Percentiles rank a stretch among this genome's conserved stretches.
phyloP scores from a whole-genome alignment of 2,329 filamentous ascomycete species.

The Lojkania enalia region DNA sequence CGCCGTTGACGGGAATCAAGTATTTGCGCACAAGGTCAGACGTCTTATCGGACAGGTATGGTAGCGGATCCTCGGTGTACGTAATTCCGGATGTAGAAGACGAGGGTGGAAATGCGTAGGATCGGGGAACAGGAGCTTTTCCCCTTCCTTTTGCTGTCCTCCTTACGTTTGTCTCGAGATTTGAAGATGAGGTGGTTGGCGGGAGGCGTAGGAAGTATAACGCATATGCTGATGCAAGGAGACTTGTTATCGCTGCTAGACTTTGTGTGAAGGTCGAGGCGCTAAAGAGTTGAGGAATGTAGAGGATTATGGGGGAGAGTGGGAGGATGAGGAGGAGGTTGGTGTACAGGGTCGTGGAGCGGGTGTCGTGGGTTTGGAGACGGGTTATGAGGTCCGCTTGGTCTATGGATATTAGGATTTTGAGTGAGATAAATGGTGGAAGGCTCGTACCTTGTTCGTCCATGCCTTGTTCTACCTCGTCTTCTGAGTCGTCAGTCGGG shows the following conservation, averaged over 20 bases:
- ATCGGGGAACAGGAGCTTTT: slow-evolving; percentile 16
- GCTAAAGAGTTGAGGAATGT: slow-evolving; percentile 54
- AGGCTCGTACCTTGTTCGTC: slow-evolving; percentile 70
- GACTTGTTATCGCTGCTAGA: slow-evolving; percentile 64
- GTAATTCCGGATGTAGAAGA: neutral
- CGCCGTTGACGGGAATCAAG: slow-evolving; percentile 64
- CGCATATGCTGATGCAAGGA: slow-evolving; percentile 65
- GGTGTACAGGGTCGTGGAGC: slow-evolving; percentile 54
- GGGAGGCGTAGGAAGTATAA: slow-evolving; percentile 60
- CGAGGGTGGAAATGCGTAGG: slow-evolving; percentile 7
- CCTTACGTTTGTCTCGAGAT: slow-evolving; percentile 9
- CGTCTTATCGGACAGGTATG: slow-evolving; percentile 24
- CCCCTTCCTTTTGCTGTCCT: slow-evolving; percentile 12
- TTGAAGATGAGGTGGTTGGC: slow-evolving; percentile 39
- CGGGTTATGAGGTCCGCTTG: slow-evolving; percentile 29
- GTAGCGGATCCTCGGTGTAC: slow-evolving; percentile 17
- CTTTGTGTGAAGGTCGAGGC: slow-evolving; percentile 49
- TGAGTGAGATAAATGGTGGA: neutral
- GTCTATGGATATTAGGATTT: slow-evolving; percentile 21
- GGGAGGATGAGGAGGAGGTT: slow-evolving; percentile 63
- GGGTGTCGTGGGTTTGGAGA: slow-evolving; percentile 43
- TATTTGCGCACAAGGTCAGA: slow-evolving; percentile 59
- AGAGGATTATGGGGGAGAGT: slow-evolving; percentile 58
- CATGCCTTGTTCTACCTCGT: slow-evolving; percentile 62
- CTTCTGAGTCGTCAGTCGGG: slow-evolving; percentile 60